These are phyloP conservation scores for Lavandula angustifolia DNA, from an alignment of 257 asterid species.

Conservation along the genomic window DNA sequence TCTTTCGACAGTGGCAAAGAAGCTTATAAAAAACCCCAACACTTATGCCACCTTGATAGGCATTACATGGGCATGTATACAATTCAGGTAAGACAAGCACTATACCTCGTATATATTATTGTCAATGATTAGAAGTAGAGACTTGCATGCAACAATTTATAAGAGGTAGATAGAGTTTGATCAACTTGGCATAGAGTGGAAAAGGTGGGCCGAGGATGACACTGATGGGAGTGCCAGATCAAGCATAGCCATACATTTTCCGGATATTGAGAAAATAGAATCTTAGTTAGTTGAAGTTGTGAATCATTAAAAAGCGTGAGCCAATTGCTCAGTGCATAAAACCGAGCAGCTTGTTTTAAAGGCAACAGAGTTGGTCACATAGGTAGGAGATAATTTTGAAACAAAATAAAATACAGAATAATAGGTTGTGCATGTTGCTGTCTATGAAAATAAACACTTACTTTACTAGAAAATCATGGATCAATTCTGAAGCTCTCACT, in stretches of 20 bases:
- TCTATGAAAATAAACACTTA: not conserved
- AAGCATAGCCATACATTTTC: not conserved
- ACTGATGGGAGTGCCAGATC: conserved; percentile 3
- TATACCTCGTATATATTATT: not conserved
- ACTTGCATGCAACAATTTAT: conserved; percentile 24
- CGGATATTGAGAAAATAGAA: not conserved
- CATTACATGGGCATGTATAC: conserved; percentile 76
- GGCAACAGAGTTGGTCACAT: conserved; percentile 4
- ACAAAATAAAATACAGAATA: not conserved
- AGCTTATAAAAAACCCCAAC: conserved; percentile 75
- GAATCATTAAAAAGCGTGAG: conserved; percentile 1
- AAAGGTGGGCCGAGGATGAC: not conserved
- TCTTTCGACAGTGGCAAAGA: conserved; percentile 56
- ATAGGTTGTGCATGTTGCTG: not conserved
- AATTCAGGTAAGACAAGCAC: conserved; percentile 58
- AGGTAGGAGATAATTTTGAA: not conserved
- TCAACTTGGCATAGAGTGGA: conserved; percentile 1
- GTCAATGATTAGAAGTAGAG: conserved; percentile 2
- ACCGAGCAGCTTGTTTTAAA: conserved; percentile 5
- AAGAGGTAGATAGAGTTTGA: not conserved
- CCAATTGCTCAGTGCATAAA: not conserved
- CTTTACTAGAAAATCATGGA: conserved; percentile 7
- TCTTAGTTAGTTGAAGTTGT: not conserved
- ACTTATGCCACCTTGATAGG: conserved; percentile 77
- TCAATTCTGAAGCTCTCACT: conserved; percentile 26